Conservation (phyloP, 2,329 filamentous ascomycete species). For the Aspergillus sp. region DNA sequence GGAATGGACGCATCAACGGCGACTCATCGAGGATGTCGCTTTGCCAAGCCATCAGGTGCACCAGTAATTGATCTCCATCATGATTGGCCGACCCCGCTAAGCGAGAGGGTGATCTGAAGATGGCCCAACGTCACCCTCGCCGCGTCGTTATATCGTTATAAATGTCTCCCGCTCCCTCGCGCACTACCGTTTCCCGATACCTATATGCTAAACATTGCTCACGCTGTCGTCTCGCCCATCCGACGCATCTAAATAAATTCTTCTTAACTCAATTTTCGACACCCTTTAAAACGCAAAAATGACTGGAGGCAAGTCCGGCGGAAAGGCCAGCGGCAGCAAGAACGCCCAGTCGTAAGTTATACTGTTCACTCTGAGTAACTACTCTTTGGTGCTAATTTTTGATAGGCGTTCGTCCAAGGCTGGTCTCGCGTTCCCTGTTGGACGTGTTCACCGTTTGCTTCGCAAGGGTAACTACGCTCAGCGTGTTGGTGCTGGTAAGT, state of each 20-base stretch:
- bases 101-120: conserved; percentile 42
- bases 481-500: conserved; percentile 88
- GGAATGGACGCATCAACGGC: conserved; percentile 9
- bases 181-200: conserved; percentile 23
- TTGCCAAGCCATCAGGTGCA: conserved; percentile 9
- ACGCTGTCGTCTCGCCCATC: not conserved
- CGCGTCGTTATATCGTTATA: conserved; percentile 42
- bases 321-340: conserved; percentile 99
- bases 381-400: conserved; percentile 9
- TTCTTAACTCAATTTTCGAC: conserved; percentile 9
- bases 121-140: conserved; percentile 36
- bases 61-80: conserved; percentile 23
- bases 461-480: conserved; percentile 99
- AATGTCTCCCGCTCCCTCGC: conserved; percentile 30
- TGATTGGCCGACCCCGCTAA: conserved; percentile 37
- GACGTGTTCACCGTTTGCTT: conserved; percentile 97
- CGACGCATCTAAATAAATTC: not conserved
- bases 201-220: conserved; percentile 14
- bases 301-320: conserved; percentile 99
- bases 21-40: conserved; percentile 8
- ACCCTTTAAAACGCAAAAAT: conserved; percentile 57
- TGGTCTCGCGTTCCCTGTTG: conserved; percentile 96
- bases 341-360: conserved; percentile 88
- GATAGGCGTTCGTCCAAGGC: conserved; percentile 94
- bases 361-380: not conserved